Base-by-base conservation (phyloP, 352 stramenopile species). In the Phytophthora sojae region DNA sequence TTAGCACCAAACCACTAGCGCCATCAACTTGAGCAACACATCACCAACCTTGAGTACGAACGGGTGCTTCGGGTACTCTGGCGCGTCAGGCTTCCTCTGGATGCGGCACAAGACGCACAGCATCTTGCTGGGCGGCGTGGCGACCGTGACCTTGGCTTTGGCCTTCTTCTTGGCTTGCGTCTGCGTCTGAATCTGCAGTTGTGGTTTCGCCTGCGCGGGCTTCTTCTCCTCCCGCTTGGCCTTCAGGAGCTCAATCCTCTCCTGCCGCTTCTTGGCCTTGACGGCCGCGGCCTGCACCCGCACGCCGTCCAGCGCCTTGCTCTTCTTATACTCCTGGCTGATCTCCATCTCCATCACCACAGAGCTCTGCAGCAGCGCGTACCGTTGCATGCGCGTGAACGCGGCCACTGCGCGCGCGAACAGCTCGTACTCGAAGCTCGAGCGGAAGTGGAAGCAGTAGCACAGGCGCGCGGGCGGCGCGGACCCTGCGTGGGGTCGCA, bases 361-460 rank as follows among this genome's bases (percentile, higher is more conserved):
- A 6, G 85, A 91, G 11, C 75, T 81, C 9, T 82, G 76, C 26
- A 90, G 55, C 49, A 93, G 49, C 54, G 72, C 72, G 52, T 83
- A 82, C 21, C 76, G 67, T 64, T 89, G 80, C 51, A 85, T 74
- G 11, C 73, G 73, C 17, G 51, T 64, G 32, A 76, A 84, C 0
- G 83, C 82, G 3, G 64, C 35, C 4, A 83, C 29, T 0, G 75
- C 79, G 32, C 56, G 65, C 21, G 71, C 80, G 68, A 93, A 90
- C 29, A 91, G 55, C 6, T 83, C 69, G 61, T 74, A 91, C 65
- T 93, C 85, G 53, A 79, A 71, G 26, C 79, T 57, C 30, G 81
- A 81, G 49, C 80, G 76, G 56, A 93, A 91, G 66, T 86, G 74
- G 71, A 93, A 93, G 72, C 81, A 90, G 63, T 77, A 91, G 77